Evolutionary conservation across 202 grass and related monocot species (phyloP), one percentile per base, ranked within the genome.

Genomic region (Musa balbisiana): DNA sequence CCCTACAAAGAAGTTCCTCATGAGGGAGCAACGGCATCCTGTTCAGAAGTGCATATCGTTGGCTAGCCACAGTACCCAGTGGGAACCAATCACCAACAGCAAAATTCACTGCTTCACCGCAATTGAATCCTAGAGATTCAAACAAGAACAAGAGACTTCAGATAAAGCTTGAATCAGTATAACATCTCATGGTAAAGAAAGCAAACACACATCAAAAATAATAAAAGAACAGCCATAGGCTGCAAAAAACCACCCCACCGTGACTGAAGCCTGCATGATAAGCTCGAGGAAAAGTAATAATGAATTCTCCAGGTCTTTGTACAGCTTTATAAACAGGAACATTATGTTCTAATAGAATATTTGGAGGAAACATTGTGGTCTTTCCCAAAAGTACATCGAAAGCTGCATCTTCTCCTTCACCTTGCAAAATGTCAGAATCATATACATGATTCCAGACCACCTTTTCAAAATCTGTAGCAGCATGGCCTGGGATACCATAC

Each of bases 341-440:
- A 65, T 80, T 76, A 78, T 92, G 87, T 77, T 90, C 83, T 80
- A 99, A 75, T 73, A 99, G 73, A 78, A 99, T 67, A 82, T 87
- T 99, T 59, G 95, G 95, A 65, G 95, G 95, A 76, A 99, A 99
- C 95, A 99, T 95, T 26, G 95, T 99, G 25, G 95, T 99, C 78
- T 99, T 99, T 17, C 91, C 95, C 55, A 95, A 60, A n/a, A 99
- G 87, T 76, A 99, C 69, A 82, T 95, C 95, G 85, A 99, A 99
- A 69, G 91, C 87, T 58, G 89, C 94, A 81, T 98, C 95, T 60
- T 90, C 89, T 62, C 88, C 87, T 78, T 90, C 84, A 77, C 86
- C 80, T 83, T 58, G 52, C 82, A 99, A 83, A 77, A 99, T 92
- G 24, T 92, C 89, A 79, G 85, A 82, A 82, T 88, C 82, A 82